Evolutionary conservation across 1,139 yeast species (phyloP), one percentile per base, ranked within the genome.

Genomic region (Yamadazyma mexicana): DNA sequence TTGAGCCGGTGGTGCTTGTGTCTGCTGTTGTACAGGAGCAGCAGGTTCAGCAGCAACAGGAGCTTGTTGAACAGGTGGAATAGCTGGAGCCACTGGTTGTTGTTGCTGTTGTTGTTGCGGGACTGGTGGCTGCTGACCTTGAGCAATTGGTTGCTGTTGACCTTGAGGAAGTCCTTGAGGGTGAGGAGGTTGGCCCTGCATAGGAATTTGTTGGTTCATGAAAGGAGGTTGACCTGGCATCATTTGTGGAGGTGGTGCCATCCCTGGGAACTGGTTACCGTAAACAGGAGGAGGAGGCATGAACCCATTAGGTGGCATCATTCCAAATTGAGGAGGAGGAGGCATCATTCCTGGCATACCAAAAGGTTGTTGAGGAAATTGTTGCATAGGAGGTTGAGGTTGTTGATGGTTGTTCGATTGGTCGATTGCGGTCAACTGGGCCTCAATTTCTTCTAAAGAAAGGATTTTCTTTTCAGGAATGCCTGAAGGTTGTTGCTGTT

Each of bases 401-500:
- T 52, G 61, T 5, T 22, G 40, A 30, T 59, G 67, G 20, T 53
- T 40, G 22, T 20, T 20, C 22, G 22, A 20, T 40, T 58, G 64
- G 46, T 70, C 76, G 47, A 71, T 70, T 17, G 75, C 69, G 46
- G 80, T 67, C 61, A 85, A 73, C 54, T 80, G 87, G 11, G 91
- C 87, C 58, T 85, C 92, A 49, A 83, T 81, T 52, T 86, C 92
- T 57, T 82, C 88, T 51, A 85, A 67, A 12, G 91, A 82, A 49
- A 82, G 66, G 34, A 82, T 71, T 52, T 71, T 77, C 55, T 66
- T 69, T 39, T 66, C 76, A 17, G 49, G 45, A 15, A 40, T 37
- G 22, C 36, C n/a, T 15, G 32, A 23, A 18, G 42, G 47, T 7
- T 45, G 33, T 41, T 59, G 35, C 12, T 39, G 33, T 41, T 59